These are phyloP conservation scores for Cladophialophora carrionii DNA, from an alignment of 2,329 filamentous ascomycete genomes.

Conservation along the genomic window DNA sequence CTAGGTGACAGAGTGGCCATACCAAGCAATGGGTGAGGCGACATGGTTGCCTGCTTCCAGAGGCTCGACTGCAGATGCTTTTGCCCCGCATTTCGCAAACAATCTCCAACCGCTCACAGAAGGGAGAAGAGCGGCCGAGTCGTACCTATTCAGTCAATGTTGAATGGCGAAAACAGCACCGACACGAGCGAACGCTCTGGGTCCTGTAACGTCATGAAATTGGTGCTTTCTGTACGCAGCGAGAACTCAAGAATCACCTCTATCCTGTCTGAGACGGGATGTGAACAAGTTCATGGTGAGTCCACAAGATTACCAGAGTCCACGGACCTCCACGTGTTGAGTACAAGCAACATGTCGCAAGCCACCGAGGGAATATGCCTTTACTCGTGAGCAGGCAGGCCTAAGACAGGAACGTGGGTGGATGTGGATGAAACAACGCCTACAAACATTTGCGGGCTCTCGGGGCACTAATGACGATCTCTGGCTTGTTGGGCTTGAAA, in stretches of 20 bases:
- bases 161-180: too few species aligned
- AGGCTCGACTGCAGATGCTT: background rate
- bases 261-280: background rate
- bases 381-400: too few species aligned
- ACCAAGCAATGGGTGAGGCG: slow-evolving; percentile 7
- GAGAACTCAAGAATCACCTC: background rate
- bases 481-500: too few species aligned
- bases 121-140: too few species aligned
- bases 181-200: background rate
- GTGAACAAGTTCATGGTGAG: background rate
- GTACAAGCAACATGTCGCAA: background rate
- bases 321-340: background rate
- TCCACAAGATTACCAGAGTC: background rate
- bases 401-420: too few species aligned
- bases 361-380: too few species aligned
- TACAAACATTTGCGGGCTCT: too few species aligned
- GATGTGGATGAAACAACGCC: too few species aligned
- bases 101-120: background rate
- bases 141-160: too few species aligned
- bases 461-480: too few species aligned
- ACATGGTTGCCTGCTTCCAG: slow-evolving; percentile 27
- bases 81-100: slow-evolving; percentile 4
- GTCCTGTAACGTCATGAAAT: background rate
- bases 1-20: slow-evolving; percentile 31
- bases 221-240: background rate